These are phyloP conservation scores for Blepharisma undulans DNA, from an alignment of 169 alveolate species.

Conservation along the genomic window DNA sequence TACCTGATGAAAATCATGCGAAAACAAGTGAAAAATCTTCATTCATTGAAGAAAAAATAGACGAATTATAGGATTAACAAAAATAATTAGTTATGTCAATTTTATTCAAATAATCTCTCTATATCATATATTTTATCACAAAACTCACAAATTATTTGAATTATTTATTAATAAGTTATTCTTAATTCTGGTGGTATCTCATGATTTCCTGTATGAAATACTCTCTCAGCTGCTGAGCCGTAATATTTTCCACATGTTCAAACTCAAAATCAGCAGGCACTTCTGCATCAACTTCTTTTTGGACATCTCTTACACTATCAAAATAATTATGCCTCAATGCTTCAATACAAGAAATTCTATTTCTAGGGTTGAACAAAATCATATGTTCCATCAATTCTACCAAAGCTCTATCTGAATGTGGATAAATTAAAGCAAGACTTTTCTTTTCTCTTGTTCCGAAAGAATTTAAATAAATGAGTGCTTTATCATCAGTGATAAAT, in stretches of 20 bases:
- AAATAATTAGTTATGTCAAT: no score
- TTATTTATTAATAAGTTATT: no score
- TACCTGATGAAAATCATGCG: not conserved
- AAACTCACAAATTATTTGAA: not conserved
- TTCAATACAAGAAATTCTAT: slow-evolving; percentile 93
- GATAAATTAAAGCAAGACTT: not conserved
- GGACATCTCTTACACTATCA: slow-evolving; percentile 46
- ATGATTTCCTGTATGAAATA: slow-evolving; percentile 12
- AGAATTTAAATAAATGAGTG: slow-evolving; percentile 6
- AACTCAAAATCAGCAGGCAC: slow-evolving; percentile 33
- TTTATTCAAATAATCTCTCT: no score
- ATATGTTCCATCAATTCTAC: slow-evolving; percentile 45
- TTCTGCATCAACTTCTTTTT: slow-evolving; percentile 13
- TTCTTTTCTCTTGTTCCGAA: not conserved
- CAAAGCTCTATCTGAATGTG: not conserved
- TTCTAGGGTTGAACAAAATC: slow-evolving; percentile 93
- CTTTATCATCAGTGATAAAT: slow-evolving; percentile 34
- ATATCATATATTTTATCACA: no score
- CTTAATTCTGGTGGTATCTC: not conserved
- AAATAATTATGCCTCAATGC: slow-evolving; percentile 94
- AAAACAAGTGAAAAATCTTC: not conserved
- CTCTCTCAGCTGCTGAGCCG: not conserved
- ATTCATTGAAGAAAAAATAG: not conserved
- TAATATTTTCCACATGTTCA: slow-evolving; percentile 22
- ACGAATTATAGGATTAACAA: not conserved